Conservation (phyloP, 2,329 filamentous ascomycete species). For the Epichloe aotearoae region DNA sequence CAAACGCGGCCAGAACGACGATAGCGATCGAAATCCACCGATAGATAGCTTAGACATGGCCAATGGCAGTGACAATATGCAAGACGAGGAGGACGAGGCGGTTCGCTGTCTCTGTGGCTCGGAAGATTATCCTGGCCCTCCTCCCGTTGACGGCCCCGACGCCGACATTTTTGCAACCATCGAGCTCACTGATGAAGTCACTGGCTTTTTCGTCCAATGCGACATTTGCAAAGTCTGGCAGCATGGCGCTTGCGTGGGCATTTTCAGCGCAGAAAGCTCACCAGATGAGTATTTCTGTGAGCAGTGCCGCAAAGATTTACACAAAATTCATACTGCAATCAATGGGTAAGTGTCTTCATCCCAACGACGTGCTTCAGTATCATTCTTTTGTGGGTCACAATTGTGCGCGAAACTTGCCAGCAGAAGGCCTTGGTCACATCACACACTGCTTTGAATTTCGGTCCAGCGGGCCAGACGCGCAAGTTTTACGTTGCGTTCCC, state of each 20-base stretch:
- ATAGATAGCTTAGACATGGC: constrained; percentile 35
- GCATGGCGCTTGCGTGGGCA: constrained; percentile 92
- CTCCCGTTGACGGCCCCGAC: constrained; percentile 47
- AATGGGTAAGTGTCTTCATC: constrained; percentile 59
- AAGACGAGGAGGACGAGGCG: constrained; percentile 75
- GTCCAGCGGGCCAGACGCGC: too few relatives aligned
- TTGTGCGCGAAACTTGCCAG: not conserved
- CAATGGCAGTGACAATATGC: constrained; percentile 56
- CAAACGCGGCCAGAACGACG: constrained; percentile 60
- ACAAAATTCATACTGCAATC: constrained; percentile 65
- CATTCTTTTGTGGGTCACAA: not conserved
- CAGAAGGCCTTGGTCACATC: not conserved
- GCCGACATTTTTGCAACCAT: constrained; percentile 44
- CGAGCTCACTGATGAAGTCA: constrained; percentile 68
- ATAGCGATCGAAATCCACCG: constrained; percentile 31
- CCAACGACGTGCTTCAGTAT: not conserved
- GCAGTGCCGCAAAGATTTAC: constrained; percentile 80
- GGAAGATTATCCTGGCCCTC: constrained; percentile 85
- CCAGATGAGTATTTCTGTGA: constrained; percentile 98
- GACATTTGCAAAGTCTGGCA: constrained; percentile 98
- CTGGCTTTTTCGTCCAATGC: constrained; percentile 95
- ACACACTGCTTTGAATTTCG: too few relatives aligned
- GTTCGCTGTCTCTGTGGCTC: constrained; percentile 91
- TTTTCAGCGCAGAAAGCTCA: constrained; percentile 84
- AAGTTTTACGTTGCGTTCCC: not conserved